Percentiles rank a stretch among this genome's conserved stretches.
Evolutionary conservation across 1,284 basidiomycete genomes (phyloP).

Genomic region (Phlebopus sp.): DNA sequence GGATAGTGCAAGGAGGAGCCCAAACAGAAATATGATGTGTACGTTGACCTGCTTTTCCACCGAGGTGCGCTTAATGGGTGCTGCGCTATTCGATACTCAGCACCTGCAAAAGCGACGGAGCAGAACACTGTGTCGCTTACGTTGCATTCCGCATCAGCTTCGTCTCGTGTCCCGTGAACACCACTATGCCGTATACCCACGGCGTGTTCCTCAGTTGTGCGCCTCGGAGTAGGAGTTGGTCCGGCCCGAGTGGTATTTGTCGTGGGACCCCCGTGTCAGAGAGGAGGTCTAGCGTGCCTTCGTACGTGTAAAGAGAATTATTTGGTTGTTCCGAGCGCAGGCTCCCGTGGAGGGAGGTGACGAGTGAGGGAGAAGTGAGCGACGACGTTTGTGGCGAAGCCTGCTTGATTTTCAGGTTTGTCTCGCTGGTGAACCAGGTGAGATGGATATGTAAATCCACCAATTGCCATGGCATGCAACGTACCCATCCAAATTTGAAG

Average conservation of each 20-base stretch:
- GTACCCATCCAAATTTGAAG: conserved; percentile 94
- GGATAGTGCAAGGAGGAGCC: conserved; percentile 83
- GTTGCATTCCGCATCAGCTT: conserved; percentile 97
- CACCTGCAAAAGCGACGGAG: not conserved
- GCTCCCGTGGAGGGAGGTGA: conserved; percentile 75
- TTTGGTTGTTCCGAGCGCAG: conserved; percentile 96
- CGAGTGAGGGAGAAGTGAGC: conserved; percentile 76
- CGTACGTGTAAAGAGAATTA: conserved; percentile 96
- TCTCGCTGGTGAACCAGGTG: conserved; percentile 63
- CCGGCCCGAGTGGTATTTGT: conserved; percentile 89
- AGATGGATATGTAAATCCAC: not conserved
- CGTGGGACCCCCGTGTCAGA: conserved; percentile 60
- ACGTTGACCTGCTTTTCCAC: conserved; percentile 96
- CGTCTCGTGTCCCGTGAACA: conserved; percentile 98
- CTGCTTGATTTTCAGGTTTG: conserved; percentile 99
- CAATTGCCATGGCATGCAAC: conserved; percentile 31
- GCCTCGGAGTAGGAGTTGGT: conserved; percentile 91
- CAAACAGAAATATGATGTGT: conserved; percentile 96
- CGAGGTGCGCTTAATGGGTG: conserved; percentile 95
- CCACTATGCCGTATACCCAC: conserved; percentile 93
- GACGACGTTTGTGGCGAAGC: conserved; percentile 79
- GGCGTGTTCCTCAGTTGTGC: conserved; percentile 96
- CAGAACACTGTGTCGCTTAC: conserved; percentile 45
- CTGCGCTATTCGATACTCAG: conserved; percentile 52
- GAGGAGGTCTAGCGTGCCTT: conserved; percentile 75